These are phyloP conservation scores for Neonectria faginata DNA, from an alignment of 2,329 filamentous ascomycete species.

Conservation along the genomic window DNA sequence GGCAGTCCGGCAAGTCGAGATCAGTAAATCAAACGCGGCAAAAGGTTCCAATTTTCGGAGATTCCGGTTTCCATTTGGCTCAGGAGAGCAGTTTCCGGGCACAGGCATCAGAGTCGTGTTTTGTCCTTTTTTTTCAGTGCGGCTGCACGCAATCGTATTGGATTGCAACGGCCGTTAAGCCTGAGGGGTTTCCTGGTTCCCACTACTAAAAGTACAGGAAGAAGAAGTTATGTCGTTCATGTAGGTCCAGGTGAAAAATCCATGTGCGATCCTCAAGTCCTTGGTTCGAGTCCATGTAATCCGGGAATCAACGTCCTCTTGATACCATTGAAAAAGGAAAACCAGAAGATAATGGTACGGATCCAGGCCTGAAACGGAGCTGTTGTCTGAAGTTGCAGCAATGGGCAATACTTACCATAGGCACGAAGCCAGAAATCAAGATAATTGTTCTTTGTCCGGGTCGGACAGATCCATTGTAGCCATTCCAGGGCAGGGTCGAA, in stretches of 20 bases:
- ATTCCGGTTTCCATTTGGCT: slow-evolving; percentile 31
- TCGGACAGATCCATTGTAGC: slow-evolving; percentile 46
- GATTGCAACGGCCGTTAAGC: slow-evolving; percentile 45
- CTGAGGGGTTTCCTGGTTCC: slow-evolving; percentile 32
- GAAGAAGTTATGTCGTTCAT: slow-evolving; percentile 14
- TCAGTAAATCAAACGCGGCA: slow-evolving; percentile 29
- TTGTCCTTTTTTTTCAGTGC: slow-evolving; percentile 38
- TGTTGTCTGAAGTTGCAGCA: slow-evolving; percentile 40
- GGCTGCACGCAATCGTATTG: slow-evolving; percentile 51
- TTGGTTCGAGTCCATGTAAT: slow-evolving; percentile 39
- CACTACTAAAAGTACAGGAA: slow-evolving; percentile 27
- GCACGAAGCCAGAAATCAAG: slow-evolving; percentile 38
- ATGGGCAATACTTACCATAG: slow-evolving; percentile 55
- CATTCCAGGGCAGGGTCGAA: slow-evolving; percentile 22
- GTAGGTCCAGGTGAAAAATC: slow-evolving; percentile 22
- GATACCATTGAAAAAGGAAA: slow-evolving; percentile 32
- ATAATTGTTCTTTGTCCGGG: slow-evolving; percentile 49
- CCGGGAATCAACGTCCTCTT: slow-evolving; percentile 34
- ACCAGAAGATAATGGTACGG: slow-evolving; percentile 34
- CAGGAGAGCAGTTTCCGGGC: slow-evolving; percentile 19
- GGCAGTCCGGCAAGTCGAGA: not conserved
- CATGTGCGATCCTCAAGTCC: slow-evolving; percentile 16
- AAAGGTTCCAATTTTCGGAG: slow-evolving; percentile 9
- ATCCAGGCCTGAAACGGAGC: slow-evolving; percentile 38
- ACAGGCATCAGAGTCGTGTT: slow-evolving; percentile 16